Conservation (phyloP, 257 asterid species). For the Solanum neorickii region DNA sequence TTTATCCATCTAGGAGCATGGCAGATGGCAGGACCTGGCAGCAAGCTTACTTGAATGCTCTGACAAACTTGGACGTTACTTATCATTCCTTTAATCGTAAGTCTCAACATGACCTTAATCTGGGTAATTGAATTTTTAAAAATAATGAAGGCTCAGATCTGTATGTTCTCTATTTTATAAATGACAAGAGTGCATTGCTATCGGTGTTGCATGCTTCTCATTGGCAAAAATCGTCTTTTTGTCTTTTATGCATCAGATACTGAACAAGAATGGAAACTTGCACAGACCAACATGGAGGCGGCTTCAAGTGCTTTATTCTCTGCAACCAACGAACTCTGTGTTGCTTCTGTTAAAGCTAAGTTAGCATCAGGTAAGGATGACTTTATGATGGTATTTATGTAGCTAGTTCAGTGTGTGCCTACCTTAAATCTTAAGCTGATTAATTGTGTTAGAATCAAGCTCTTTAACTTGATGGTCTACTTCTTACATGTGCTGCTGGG, state of each 20-base stretch:
- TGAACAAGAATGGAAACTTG: conserved; percentile 93
- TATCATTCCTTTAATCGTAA: conserved; percentile 81
- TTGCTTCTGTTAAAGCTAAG: conserved; percentile 66
- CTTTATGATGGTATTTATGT: neutral
- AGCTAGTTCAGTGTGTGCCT: neutral
- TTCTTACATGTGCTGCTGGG: neutral
- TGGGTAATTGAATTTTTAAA: neutral
- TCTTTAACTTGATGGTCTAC: neutral
- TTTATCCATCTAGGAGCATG: conserved; percentile 36
- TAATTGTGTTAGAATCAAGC: neutral
- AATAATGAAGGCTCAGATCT: neutral
- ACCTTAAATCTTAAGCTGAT: neutral
- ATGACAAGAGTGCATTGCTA: neutral
- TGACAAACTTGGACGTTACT: conserved; percentile 60
- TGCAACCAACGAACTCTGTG: conserved; percentile 70
- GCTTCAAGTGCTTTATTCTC: conserved; percentile 75
- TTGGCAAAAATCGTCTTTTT: conserved; percentile 7
- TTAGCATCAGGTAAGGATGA: conserved; percentile 70
- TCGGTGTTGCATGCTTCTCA: conserved; percentile 1
- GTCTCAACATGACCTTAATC: conserved; percentile 1
- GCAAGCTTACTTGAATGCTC: conserved; percentile 59
- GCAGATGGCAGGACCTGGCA: conserved; percentile 83
- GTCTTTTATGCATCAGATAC: conserved; percentile 50
- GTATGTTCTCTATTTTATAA: neutral
- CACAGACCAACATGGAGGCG: conserved; percentile 85